A percentile compares a stretch with the other conserved stretches of the same genome.
Evolutionary conservation across 345 rosid genomes (phyloP).

Genomic region (Eucalyptus pumila): DNA sequence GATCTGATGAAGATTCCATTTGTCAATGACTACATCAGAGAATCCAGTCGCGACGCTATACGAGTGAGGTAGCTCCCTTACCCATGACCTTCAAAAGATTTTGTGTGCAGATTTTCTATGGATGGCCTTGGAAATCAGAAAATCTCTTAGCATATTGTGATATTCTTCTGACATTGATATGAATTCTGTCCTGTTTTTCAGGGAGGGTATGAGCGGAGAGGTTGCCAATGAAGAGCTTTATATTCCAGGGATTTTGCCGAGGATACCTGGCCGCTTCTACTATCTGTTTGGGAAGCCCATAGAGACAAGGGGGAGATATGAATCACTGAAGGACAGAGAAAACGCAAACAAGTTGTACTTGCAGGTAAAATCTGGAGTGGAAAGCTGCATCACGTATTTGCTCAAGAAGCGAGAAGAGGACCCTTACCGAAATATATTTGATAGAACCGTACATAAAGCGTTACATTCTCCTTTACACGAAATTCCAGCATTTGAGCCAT

Average conservation of each 20-base stretch:
- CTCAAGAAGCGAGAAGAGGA: conserved; percentile 70
- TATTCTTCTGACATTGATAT: not conserved
- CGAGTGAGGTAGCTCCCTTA: conserved; percentile 33
- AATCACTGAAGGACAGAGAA: conserved; percentile 33
- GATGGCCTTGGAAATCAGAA: not conserved
- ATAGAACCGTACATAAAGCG: conserved; percentile 30
- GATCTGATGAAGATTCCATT: conserved; percentile 58
- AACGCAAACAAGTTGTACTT: conserved; percentile 39
- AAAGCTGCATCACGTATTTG: conserved; percentile 40
- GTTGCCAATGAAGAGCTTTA: conserved; percentile 25
- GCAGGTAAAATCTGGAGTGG: conserved; percentile 54
- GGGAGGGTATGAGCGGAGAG: conserved; percentile 41
- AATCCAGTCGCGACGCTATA: not conserved
- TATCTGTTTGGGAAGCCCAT: conserved; percentile 75
- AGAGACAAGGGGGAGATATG: conserved; percentile 38
- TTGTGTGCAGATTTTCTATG: not conserved
- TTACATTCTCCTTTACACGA: conserved; percentile 18
- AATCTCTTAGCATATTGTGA: not conserved
- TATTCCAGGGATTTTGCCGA: conserved; percentile 52
- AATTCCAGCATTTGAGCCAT: conserved; percentile 58
- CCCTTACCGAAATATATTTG: conserved; percentile 55
- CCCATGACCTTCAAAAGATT: not conserved
- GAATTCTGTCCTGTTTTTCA: not conserved
- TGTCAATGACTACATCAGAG: conserved; percentile 27
- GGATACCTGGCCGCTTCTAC: conserved; percentile 60